Conservation (phyloP, 2,329 filamentous ascomycete genomes). For the Cercospora nicotianae region DNA sequence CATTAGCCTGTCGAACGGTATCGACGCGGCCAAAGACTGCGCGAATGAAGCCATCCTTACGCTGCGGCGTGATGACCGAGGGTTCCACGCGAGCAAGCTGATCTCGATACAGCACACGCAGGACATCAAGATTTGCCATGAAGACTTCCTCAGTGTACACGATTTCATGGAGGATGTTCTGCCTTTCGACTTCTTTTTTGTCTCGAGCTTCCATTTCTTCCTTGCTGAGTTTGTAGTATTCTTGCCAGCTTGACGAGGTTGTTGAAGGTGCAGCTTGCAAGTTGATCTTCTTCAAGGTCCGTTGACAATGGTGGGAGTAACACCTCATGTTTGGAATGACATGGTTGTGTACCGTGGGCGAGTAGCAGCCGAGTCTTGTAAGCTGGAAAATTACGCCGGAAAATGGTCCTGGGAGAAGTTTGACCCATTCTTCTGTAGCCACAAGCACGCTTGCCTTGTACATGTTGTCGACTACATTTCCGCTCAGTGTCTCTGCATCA, state of each 20-base stretch:
- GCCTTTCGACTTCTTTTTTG: conserved; percentile 86
- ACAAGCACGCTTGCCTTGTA: conserved; percentile 73
- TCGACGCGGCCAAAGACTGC: conserved; percentile 92
- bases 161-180: conserved; percentile 94
- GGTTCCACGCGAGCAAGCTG: conserved; percentile 71
- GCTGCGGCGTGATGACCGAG: conserved; percentile 75
- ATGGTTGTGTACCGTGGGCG: conserved; percentile 74
- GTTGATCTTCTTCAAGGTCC: conserved; percentile 93
- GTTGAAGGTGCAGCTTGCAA: conserved; percentile 70
- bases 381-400: conserved; percentile 92
- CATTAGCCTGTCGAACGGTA: conserved; percentile 83
- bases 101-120: conserved; percentile 83
- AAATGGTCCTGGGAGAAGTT: conserved; percentile 76
- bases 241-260: conserved; percentile 80
- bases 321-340: conserved; percentile 68
- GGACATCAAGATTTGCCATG: conserved; percentile 83
- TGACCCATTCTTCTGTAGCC: conserved; percentile 96
- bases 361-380: conserved; percentile 88
- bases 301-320: conserved; percentile 90
- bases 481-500: conserved; percentile 84
- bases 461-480: conserved; percentile 77
- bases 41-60: conserved; percentile 74
- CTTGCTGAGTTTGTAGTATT: conserved; percentile 81
- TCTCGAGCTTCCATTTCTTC: conserved; percentile 69
- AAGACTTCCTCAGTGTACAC: conserved; percentile 90